Evolutionary conservation across 2,329 filamentous ascomycete genomes (phyloP), one percentile per base, ranked within the genome.

Genomic region (Exophiala sp.): DNA sequence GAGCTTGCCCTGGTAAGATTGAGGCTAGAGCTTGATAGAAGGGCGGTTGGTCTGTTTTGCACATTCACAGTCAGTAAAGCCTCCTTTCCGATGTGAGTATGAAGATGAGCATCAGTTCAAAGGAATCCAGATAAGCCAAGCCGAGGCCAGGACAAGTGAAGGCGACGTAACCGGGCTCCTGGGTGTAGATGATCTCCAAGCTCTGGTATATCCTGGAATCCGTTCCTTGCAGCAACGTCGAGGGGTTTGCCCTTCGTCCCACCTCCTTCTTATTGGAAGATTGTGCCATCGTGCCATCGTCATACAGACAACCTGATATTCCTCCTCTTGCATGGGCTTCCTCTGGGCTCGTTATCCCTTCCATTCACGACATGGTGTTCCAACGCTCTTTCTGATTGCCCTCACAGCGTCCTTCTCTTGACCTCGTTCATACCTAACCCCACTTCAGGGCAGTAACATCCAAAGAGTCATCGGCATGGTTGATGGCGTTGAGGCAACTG

Each of bases 11-110:
- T 55, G 55, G 9, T 24, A 20, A 40, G 34, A 36, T 40, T 24
- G 48, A 52, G 49, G 33, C 47, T 18, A 44, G 34, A 35, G 40
- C 52, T 49, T 34, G 41, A 24, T 29, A 12, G 9, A 48, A 44
- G 24, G 36, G 47, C 47, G n/a, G 34, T 34, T 14, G 47, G 54
- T 55, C 57, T 59, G 35, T 29, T 38, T 50, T 29, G n/a, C 41
- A 43, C 49, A 41, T 33, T 39, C 24, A 46, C 14, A 9, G 53
- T 59, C 53, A 59, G 52, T 47, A n/a, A 50, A 40, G 34, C 34
- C 9, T 45, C 29, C 42, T 38, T 10, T 38, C 11, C 11, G 5
- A 16, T 12, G 11, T 38, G 35, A 16, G 35, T 12, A 38, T 12
- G 35, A 12, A 38, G 14, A 38, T 12, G 14, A 38, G 24, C 24